These are phyloP conservation scores for Claviceps monticola DNA, from an alignment of 2,329 filamentous ascomycete genomes.

Conservation along the genomic window DNA sequence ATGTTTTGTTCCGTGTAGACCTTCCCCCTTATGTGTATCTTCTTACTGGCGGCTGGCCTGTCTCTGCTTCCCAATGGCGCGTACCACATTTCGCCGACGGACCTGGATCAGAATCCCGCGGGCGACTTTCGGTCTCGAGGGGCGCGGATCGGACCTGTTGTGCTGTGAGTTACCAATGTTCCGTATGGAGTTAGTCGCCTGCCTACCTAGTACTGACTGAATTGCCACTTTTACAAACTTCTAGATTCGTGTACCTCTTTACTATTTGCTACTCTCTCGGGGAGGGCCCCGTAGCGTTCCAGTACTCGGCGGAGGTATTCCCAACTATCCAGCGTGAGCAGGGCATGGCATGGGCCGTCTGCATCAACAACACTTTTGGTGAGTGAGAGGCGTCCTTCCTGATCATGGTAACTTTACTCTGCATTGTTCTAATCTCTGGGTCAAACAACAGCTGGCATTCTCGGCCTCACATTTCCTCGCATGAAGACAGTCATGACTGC, in stretches of 20 bases:
- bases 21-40: constrained; percentile 16
- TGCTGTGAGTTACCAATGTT: constrained; percentile 6
- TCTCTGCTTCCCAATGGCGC: constrained; percentile 11
- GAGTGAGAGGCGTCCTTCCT: not conserved
- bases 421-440: not conserved
- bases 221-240: not conserved
- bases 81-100: constrained; percentile 8
- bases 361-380: constrained; percentile 17
- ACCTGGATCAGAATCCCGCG: constrained; percentile 6
- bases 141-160: constrained; percentile 9
- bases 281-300: constrained; percentile 51
- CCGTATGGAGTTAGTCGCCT: too few species aligned
- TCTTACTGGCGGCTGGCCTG: constrained; percentile 13
- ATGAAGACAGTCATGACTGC: constrained; percentile 19
- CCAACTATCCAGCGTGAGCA: constrained; percentile 52
- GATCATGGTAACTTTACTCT: not conserved
- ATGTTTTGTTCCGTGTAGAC: constrained; percentile 3
- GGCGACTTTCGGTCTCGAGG: constrained; percentile 7
- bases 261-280: constrained; percentile 20
- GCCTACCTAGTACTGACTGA: not conserved
- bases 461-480: constrained; percentile 36
- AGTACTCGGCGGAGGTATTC: constrained; percentile 52
- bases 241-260: constrained; percentile 16
- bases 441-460: constrained; percentile 3
- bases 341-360: constrained; percentile 51